Evolutionary conservation across 768 basidiomycete genomes (phyloP).

Genomic region (Polyporus arcularius): DNA sequence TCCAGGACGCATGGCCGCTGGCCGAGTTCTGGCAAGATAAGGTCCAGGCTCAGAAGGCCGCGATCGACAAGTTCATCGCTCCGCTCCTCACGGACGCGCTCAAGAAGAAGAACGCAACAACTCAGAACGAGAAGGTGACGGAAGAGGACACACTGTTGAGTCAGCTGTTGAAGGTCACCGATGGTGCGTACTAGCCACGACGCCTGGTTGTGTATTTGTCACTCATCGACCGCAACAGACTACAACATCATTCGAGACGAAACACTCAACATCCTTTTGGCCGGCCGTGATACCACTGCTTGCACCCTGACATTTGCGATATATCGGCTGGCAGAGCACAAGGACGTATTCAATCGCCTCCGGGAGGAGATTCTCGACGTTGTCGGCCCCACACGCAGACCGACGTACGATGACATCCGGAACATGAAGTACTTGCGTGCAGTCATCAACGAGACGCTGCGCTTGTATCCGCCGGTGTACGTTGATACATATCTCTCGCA

Average conservation of each 20-base stretch:
- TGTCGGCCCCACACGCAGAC: conserved; percentile 45
- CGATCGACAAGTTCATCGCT: conserved; percentile 48
- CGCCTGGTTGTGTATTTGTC: neutral
- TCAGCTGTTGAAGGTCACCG: conserved; percentile 39
- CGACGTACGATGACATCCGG: conserved; percentile 56
- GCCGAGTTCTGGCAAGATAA: conserved; percentile 45
- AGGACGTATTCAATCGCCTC: conserved; percentile 44
- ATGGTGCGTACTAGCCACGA: conserved; percentile 29
- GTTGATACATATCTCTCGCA: neutral
- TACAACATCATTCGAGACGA: conserved; percentile 29
- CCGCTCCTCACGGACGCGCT: conserved; percentile 48
- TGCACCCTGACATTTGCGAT: conserved; percentile 52
- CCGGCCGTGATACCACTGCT: conserved; percentile 39
- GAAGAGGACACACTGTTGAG: conserved; percentile 40
- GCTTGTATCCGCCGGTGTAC: conserved; percentile 24
- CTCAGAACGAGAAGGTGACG: conserved; percentile 21
- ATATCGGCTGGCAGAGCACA: conserved; percentile 58
- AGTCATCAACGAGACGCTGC: conserved; percentile 24
- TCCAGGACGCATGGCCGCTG: conserved; percentile 47
- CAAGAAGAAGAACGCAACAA: conserved; percentile 34
- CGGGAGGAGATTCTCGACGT: conserved; percentile 50
- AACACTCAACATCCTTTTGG: conserved; percentile 30
- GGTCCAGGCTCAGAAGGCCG: conserved; percentile 38
- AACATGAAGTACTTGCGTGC: conserved; percentile 50
- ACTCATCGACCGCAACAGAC: conserved; percentile 14